Conservation (phyloP, 176 grass and related monocot species). For the Juncus effusus region DNA sequence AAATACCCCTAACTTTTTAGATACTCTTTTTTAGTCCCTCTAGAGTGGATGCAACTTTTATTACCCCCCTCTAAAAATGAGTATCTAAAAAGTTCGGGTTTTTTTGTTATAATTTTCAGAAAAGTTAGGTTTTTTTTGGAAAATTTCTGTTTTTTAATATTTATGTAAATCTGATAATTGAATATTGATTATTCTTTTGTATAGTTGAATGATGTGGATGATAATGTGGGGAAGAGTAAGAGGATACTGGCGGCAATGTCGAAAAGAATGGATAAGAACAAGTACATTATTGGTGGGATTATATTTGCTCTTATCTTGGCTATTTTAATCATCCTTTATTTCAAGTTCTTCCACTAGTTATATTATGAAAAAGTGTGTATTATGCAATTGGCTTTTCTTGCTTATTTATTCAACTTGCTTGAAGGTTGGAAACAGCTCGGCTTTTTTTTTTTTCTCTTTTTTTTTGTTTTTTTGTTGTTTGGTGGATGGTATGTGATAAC, state of each 20-base stretch:
- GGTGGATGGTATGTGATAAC: background rate
- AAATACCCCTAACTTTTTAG: too few species aligned
- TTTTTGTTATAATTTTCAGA: background rate
- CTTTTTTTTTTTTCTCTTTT: background rate
- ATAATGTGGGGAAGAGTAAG: slow-evolving; percentile 62
- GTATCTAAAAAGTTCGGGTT: background rate
- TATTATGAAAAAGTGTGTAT: background rate
- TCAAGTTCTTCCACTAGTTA: slow-evolving; percentile 57
- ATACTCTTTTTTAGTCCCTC: too few species aligned
- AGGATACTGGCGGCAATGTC: slow-evolving; percentile 60
- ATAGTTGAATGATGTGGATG: slow-evolving; percentile 58
- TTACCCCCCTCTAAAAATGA: background rate
- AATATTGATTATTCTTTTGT: slow-evolving; percentile 10
- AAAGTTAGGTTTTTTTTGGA: too few species aligned
- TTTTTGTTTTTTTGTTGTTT: slow-evolving; percentile 22
- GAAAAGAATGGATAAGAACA: slow-evolving; percentile 80
- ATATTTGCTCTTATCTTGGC: slow-evolving; percentile 46
- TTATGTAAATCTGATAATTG: background rate
- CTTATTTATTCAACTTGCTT: background rate
- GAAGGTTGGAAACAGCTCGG: background rate
- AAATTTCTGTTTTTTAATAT: too few species aligned
- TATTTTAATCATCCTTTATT: slow-evolving; percentile 69
- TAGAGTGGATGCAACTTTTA: too few species aligned
- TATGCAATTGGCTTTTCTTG: background rate
- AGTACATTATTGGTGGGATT: slow-evolving; percentile 69